Conservation (phyloP, 2,329 filamentous ascomycete species). For the Cytospora chrysosperma region DNA sequence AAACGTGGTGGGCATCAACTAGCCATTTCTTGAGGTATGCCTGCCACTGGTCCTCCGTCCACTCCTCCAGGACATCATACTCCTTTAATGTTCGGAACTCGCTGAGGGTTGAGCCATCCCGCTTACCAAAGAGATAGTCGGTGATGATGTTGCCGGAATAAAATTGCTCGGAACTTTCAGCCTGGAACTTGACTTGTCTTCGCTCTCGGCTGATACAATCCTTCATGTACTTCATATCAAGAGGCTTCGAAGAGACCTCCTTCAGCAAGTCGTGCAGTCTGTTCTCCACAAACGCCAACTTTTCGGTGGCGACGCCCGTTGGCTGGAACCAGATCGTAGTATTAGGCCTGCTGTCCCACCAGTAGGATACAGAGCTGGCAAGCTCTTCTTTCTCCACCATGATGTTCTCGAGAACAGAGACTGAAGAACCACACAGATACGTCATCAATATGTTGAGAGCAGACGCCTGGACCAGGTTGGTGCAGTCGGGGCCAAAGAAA, state of each 20-base stretch:
- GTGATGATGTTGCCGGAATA: slow-evolving; percentile 85
- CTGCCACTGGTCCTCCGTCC: slow-evolving; percentile 84
- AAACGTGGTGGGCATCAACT: slow-evolving; percentile 79
- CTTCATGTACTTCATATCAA: slow-evolving; percentile 87
- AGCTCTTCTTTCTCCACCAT: slow-evolving; percentile 93
- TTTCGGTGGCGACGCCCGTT: slow-evolving; percentile 82
- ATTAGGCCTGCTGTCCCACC: slow-evolving; percentile 75
- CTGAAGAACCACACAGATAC: slow-evolving; percentile 90
- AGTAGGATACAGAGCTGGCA: slow-evolving; percentile 80
- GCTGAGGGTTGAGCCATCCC: slow-evolving; percentile 74
- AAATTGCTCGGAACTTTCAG: slow-evolving; percentile 77
- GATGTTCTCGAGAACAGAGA: slow-evolving; percentile 85
- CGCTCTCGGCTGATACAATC: slow-evolving; percentile 83
- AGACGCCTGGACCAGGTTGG: slow-evolving; percentile 63
- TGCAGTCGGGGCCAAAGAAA: slow-evolving; percentile 83
- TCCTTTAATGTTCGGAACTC: slow-evolving; percentile 57
- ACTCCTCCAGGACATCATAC: slow-evolving; percentile 70
- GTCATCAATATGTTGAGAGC: slow-evolving; percentile 78
- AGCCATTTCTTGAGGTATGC: slow-evolving; percentile 81
- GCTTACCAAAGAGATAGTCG: slow-evolving; percentile 85
- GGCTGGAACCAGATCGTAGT: slow-evolving; percentile 83
- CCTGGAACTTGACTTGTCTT: slow-evolving; percentile 77
- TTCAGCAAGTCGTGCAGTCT: slow-evolving; percentile 80
- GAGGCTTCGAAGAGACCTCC: slow-evolving; percentile 73
- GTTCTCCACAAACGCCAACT: slow-evolving; percentile 79